Evolutionary conservation across 169 alveolate species (phyloP), one percentile per base, ranked within the genome.

Genomic region (Amoebophrya sp.): DNA sequence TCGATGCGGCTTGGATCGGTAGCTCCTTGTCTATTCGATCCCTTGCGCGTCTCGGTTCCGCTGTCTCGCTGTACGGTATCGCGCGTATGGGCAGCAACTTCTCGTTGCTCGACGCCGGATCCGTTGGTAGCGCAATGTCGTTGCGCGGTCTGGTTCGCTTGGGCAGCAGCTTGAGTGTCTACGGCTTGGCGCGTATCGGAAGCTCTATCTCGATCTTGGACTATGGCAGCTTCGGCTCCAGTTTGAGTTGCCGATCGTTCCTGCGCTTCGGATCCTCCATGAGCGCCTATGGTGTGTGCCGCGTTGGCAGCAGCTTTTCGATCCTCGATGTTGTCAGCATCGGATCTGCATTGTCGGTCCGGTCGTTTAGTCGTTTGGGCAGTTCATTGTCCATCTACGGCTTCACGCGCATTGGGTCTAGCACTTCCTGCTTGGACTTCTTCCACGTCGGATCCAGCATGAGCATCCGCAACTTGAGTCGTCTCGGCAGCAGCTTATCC

Each of bases 211-310:
- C 91, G 23, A 41, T 89, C 29, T 76, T 40, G 47, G 54, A 40
- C 91, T 41, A 40, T 76, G 41, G 47, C 65, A 33, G 91, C 14
- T 41, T 89, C 65, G 91, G 91, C 26, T 40, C 77, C 91, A n/a
- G 53, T 0, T 76, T 89, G 40, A 40, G 77, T 34, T 41, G 41
- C 91, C 41, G 91, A 10, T 40, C 77, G 38, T 89, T 18, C 39
- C 91, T 0, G 39, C 91, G 91, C 40, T 38, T 34, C 0, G 94
- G 91, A 1, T 40, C 40, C 29, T 33, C 91, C 36, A 41, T 89
- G 54, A 40, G 77, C 29, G 53, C 41, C 40, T 89, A 38, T 38
- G 92, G 93, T 6, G 23, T 76, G 40, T 12, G 41, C 33, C 41
- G 90, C 0, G 29, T 53, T 41, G 93, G 40, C 14, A 89, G 36